Base-by-base conservation (phyloP, 1,139 yeast species). In the Diutina mesorugosa region DNA sequence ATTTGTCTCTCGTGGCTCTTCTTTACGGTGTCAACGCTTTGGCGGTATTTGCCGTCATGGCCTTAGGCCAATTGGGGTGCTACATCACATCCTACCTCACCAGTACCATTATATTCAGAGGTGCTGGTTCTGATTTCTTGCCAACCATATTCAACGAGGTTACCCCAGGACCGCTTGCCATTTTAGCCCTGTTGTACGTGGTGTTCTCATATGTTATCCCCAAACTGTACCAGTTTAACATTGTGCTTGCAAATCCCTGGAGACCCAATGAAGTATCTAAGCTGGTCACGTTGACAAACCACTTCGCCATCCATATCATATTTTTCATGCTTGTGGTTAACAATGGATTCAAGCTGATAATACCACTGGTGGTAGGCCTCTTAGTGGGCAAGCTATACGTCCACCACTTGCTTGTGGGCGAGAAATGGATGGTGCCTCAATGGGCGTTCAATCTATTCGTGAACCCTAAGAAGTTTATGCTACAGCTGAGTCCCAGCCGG, bases 121-220 rank as follows among this genome's bases (percentile, higher is more conserved):
- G 50, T 6, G 21, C 12, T 55, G 72, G 68, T 57, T 63, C 62
- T 35, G 64, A 66, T 16, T 32, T 50, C 16, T n/a, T n/a, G 41
- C 45, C 53, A 6, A 71, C 77, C 1, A 55, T 73, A 0, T 70
- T 74, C 60, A 76, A 76, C 61, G 66, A 69, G 48, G 70, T 72
- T 16, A 61, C 65, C 1, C 73, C 89, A 0, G 95, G 95, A 0
- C 90, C 91, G 2, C 72, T 84, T 46, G 84, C 86, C 0, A 63
- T 85, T 0, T 55, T 86, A 8, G 80, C 85, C 57, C 83, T 87
- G 1, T 66, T 86, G 47, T 72, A 85, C 58, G 78, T 82, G 26
- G 79, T 84, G 57, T 84, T 80, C 66, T 79, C 80, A 50, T 70
- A 73, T 14, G 71, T 72, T 59, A 79, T 85, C 3, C 95, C 95